phyloP scores from a whole-genome alignment of 192 early-diverging fungal species.

The Fimicolochytrium jonesii region DNA sequence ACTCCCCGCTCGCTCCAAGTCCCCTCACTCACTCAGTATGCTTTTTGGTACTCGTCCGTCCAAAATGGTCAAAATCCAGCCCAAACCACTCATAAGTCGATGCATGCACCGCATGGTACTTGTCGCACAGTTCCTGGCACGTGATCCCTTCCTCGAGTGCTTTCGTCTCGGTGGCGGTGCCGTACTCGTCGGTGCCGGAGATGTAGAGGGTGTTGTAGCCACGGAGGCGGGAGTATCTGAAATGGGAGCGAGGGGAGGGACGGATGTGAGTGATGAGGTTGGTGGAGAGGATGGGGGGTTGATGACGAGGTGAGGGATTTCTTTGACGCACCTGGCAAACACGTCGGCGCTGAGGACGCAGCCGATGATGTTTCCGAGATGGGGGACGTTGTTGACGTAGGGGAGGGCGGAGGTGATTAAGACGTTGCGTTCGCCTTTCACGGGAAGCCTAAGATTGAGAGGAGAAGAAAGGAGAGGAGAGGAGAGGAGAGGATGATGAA shows the following conservation, averaged over 20 bases:
- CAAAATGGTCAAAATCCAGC: constrained; percentile 93
- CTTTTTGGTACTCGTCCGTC: constrained; percentile 83
- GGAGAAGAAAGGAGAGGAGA: no score
- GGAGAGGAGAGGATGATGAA: not conserved
- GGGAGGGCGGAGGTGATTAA: constrained; percentile 95
- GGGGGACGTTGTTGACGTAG: constrained; percentile 98
- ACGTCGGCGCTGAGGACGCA: constrained; percentile 96
- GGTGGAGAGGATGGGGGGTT: no score
- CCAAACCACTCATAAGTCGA: constrained; percentile 93
- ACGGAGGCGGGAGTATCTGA: constrained; percentile 82
- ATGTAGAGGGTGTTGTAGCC: constrained; percentile 88
- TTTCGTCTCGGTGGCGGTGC: constrained; percentile 98
- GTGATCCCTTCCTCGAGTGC: constrained; percentile 87
- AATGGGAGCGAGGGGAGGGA: no score
- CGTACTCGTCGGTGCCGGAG: constrained; percentile 98
- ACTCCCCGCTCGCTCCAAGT: no score
- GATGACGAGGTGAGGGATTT: no score
- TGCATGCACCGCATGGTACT: constrained; percentile 84
- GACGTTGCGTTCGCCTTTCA: constrained; percentile 73
- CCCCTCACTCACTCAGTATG: constrained; percentile 75
- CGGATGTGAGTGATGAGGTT: no score
- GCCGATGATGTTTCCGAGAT: constrained; percentile 99
- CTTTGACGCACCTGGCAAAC: constrained; percentile 83
- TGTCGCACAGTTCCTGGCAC: constrained; percentile 93
- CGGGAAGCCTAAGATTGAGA: no score